These are phyloP conservation scores for Secale cereale DNA, from an alignment of 176 grass and related monocot species.

Conservation along the genomic window DNA sequence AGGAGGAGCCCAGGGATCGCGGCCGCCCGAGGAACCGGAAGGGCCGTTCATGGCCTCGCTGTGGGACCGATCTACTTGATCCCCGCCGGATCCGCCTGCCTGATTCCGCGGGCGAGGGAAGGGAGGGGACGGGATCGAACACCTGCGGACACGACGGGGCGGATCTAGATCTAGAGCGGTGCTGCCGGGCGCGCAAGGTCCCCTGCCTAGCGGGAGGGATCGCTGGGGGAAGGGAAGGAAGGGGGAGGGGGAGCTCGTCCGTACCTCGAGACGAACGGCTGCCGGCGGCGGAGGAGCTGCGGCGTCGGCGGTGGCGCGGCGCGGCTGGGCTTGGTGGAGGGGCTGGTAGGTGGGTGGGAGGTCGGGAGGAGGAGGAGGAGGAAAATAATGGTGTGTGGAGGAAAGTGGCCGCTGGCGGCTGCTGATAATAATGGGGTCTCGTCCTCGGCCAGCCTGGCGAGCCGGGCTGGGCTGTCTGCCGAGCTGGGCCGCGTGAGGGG, in stretches of 20 bases:
- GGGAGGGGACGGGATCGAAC: neutral
- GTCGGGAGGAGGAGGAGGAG: neutral
- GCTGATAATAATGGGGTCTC: neutral
- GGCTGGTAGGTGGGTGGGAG: neutral
- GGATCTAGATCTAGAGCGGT: neutral
- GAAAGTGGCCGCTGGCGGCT: too few species aligned
- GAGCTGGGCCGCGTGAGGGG: too few species aligned
- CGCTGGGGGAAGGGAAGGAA: neutral
- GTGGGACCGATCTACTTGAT: neutral
- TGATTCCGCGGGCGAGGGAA: neutral
- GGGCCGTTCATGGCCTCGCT: neutral
- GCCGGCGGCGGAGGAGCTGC: too few species aligned
- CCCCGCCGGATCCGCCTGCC: neutral
- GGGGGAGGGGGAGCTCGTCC: neutral
- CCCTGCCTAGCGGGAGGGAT: neutral
- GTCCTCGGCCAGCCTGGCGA: neutral
- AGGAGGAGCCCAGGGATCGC: neutral
- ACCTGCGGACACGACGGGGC: slow-evolving; percentile 3
- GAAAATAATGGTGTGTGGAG: too few species aligned
- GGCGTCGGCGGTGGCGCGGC: too few species aligned
- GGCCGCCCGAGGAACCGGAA: slow-evolving; percentile 21
- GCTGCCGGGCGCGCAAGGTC: too few species aligned
- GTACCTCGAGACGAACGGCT: neutral
- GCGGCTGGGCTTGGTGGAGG: too few species aligned
- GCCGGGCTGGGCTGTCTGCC: neutral